Base-by-base conservation (phyloP, 2,329 filamentous ascomycete species). In the Metarhizium robertsii region DNA sequence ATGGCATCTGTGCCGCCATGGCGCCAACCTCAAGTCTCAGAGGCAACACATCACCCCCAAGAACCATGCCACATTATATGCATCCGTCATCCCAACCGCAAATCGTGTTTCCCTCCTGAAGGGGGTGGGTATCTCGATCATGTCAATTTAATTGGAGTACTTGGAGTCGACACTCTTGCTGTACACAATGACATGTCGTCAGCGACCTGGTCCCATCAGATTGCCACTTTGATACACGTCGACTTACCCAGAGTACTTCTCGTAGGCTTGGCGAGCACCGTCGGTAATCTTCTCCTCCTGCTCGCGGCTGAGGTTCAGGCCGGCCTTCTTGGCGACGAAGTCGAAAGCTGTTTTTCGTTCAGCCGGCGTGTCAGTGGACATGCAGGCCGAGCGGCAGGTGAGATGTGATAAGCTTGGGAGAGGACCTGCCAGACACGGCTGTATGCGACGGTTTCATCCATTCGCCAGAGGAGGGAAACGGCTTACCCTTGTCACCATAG, bases 261-360 rank as follows among this genome's bases (percentile, higher is more conserved):
- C 71, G 20, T 66, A 73, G 32, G 64, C 56, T 36, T 14, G 46
- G 52, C 71, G 71, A 8, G 60, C 66, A 18, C 60, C 63, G 53
- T 73, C 71, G 52, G 69, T 70, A 20, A 71, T 67, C 67, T 73
- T 73, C 64, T 73, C 71, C 43, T 70, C 63, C 30, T 66, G 68
- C 6, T 65, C 57, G 45, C 59, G 62, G 59, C 64, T 57, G 34
- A 73, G 53, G 64, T 71, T 66, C 55, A 65, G 58, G 55, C 71
- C 71, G 2, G 64, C 60, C 65, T 72, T 71, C 56, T 70, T 65
- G 60, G 66, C 56, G 36, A 47, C 61, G 49, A 61, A 59, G 40
- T 58, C 61, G 49, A 71, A 66, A 36, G 62, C 71, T 73, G 45
- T 2, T 16, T 43, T 43, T n/a, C 40, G 40, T 10, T 43, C 14